Conservation (phyloP, 1,139 yeast species). For the Komagataea norvegica region DNA sequence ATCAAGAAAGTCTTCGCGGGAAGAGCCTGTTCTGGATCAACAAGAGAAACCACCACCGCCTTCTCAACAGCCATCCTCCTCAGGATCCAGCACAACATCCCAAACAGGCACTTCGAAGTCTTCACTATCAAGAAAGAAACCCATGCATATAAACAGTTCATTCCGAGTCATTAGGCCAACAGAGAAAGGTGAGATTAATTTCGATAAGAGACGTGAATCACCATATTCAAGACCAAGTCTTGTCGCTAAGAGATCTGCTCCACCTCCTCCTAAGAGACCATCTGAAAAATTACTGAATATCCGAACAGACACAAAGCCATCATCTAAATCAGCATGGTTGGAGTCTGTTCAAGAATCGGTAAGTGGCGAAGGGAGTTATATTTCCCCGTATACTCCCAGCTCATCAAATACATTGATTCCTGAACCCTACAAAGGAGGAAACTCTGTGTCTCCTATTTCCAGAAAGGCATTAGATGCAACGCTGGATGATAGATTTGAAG, state of each 20-base stretch:
- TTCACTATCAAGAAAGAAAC: constrained; percentile 9
- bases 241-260: constrained; percentile 68
- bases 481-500: background rate
- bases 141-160: constrained; percentile 28
- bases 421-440: constrained; percentile 37
- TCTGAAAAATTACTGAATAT: constrained; percentile 11
- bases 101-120: background rate
- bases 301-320: constrained; percentile 16
- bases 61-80: background rate
- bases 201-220: constrained; percentile 73
- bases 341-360: constrained; percentile 23
- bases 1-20: background rate
- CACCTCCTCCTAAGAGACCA: constrained; percentile 53
- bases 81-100: background rate
- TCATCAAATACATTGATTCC: constrained; percentile 37
- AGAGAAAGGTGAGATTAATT: constrained; percentile 64
- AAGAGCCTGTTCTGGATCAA: too few species aligned
- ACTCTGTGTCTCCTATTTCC: constrained; percentile 24
- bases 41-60: background rate
- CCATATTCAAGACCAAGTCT: constrained; percentile 50
- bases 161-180: constrained; percentile 68
- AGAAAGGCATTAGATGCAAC: constrained; percentile 20
- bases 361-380: constrained; percentile 22
- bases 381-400: constrained; percentile 36
- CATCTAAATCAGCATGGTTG: constrained; percentile 14